Base-by-base conservation (phyloP, 2,329 filamentous ascomycete species). In the Rhynchosporium secalis region DNA sequence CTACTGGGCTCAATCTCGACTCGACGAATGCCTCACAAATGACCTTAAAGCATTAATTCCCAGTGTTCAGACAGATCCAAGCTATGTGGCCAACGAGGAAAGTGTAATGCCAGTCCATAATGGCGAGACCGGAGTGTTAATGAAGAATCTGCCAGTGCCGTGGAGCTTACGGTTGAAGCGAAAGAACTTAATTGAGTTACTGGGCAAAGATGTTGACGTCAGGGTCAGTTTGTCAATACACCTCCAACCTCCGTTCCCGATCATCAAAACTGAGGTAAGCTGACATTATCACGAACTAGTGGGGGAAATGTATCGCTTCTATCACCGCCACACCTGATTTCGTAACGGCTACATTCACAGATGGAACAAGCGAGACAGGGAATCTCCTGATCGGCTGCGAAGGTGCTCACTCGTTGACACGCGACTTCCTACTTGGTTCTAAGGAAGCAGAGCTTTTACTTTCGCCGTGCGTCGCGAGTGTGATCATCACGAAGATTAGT, bases 361-460 rank as follows among this genome's bases (percentile, higher is more conserved):
- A 79, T 62, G 76, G 77, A 9, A 74, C 71, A 5, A 61, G 48
- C 15, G 73, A 65, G 2, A 68, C 72, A 3, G 77, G 77, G 1
- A 69, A 97, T 75, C 85, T 96, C 68, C 87, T 98, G 78, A 89
- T 98, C 61, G 94, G 94, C 7, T 92, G 93, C 41, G 94, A 98
- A 71, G 94, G 94, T 9, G 93, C 94, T 0, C 93, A 98, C 76
- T 97, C 93, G 0, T 86, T 91, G 41, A 88, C 92, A 3, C 84
- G 94, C 56, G 95, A 91, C 73, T 92, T 96, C 72, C 80, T 98
- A 76, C 97, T 98, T 9, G 65, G 72, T 2, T 73, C 73, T 3
- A 68, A 75, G 8, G 70, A 73, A 66, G 60, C 75, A 74, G 62
- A 57, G 26, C 33, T 62, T 3, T 40, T 62, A 62, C 13, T 74